Evolutionary conservation across 371 early-diverging fungal species (phyloP), one percentile per base, ranked within the genome.

Genomic region (Basidiobolus heterosporus): DNA sequence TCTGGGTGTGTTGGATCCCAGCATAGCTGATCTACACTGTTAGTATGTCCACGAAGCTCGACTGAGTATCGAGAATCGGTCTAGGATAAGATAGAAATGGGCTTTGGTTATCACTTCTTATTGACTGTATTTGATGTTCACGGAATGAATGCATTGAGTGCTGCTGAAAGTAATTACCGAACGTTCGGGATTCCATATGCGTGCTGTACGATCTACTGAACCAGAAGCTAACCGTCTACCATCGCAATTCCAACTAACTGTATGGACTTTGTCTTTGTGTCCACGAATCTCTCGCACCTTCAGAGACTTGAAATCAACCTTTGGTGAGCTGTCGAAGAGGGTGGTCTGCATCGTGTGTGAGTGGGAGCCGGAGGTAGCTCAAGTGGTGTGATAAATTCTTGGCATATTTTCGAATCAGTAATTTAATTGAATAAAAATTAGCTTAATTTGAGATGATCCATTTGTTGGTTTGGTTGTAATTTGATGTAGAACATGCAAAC

Each of bases 1-100:
- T 83, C 78, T 3, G 77, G 71, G 48, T 81, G 74, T 11, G 75
- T 73, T 5, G 88, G 88, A 60, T 84, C 80, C 85, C 85, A 88
- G 23, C 70, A 72, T 20, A 89, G 60, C 51, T 85, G 79, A 62
- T 88, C 82, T 8, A 92, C 83, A 52, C 80, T 85, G 40, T 81
- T 86, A 2, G 77, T 69, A 59, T 92, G 93, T 1, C 88, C 90
- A 46, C 76, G 74, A 43, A 88, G 45, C 11, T 17, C 9, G 8
- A 39, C 43, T 45, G 17, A 45, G 21, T 39, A 19, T 38, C 44
- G 43, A 36, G 24, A 18, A 17, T 16, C 36, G 15, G 16, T 38
- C 36, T 30, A 20, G 19, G 36, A 4, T 44, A 48, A 44, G 44
- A 40, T 17, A 45, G 16, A 3, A 19, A 1, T 16, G 9, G 3